Base-by-base conservation (phyloP, 305 asterid genomes). In the Fraxinus ornus region DNA sequence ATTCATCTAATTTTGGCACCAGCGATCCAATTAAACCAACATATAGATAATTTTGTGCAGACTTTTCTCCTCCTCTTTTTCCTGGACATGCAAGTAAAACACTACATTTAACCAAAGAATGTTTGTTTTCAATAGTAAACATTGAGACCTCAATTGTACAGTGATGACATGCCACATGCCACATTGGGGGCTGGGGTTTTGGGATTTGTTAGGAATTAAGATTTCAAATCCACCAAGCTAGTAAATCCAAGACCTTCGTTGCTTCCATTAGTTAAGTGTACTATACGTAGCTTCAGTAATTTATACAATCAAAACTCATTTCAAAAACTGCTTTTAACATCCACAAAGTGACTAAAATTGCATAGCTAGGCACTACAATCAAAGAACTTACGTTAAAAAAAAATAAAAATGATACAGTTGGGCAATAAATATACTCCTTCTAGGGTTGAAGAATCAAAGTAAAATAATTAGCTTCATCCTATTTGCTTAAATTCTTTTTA, bases 191-290 rank as follows among this genome's bases (percentile, higher is more conserved):
- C 57, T 47, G 57, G 57, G 52, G 19, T 12, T 47, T 13, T 13
- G 57, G 57, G 57, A 47, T 13, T 47, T 47, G 57, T 12, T 41
- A 47, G 57, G 57, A 47, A 13, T 47, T 47, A 47, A 3, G 24
- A 39, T 76, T 82, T 26, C 41, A 77, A 28, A 82, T 10, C 68
- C 13, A 82, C 36, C 76, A 75, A 60, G 19, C 22, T 35, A 36
- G 49, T 73, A 22, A 30, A 36, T 28, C 49, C 77, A 57, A 52
- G 44, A 32, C 19, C 32, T 7, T 55, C 36, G 9, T 28, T 73
- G 22, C 39, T 8, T 57, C 17, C 39, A 13, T 5, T 13, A 71
- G 26, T 39, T 8, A 75, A 24, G 41, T 13, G 8, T 2, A 37
- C 8, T 2, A 62, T 57, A 47, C 57, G 1, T 13, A 47, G 57